Conservation (phyloP, 805 yeast species). For the Debaryomyces hansenii region DNA sequence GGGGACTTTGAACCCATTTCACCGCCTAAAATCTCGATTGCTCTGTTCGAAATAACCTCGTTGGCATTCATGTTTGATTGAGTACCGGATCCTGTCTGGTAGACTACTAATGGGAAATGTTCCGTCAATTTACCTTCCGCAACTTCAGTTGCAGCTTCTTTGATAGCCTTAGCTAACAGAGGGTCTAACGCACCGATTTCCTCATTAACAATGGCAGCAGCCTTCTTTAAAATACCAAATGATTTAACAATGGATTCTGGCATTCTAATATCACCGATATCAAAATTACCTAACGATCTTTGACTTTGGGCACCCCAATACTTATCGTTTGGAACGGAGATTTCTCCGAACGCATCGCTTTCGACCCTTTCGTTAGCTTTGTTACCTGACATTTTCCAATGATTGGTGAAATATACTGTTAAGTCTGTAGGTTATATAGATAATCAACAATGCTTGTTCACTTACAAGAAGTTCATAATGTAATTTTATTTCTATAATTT, state of each 20-base stretch:
- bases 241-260: constrained; percentile 35
- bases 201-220: constrained; percentile 39
- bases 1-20: constrained; percentile 36
- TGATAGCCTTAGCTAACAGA: constrained; percentile 31
- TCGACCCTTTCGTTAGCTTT: constrained; percentile 22
- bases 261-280: constrained; percentile 38
- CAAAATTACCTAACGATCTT: constrained; percentile 37
- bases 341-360: constrained; percentile 40
- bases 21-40: constrained; percentile 41
- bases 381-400: constrained; percentile 3
- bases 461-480: too few relatives aligned
- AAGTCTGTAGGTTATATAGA: too few relatives aligned
- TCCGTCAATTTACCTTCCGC: constrained; percentile 37
- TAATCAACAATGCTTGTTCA: too few relatives aligned
- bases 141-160: constrained; percentile 39
- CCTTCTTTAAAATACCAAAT: constrained; percentile 38
- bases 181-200: constrained; percentile 32
- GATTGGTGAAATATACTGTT: too few relatives aligned
- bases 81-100: constrained; percentile 43
- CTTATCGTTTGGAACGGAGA: constrained; percentile 31
- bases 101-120: constrained; percentile 42
- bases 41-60: constrained; percentile 40
- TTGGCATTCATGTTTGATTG: constrained; percentile 43
- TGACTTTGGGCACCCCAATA: constrained; percentile 43
- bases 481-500: too few relatives aligned